Conservation (phyloP, 2,329 filamentous ascomycete genomes). For the Ascochyta clinopodiicola region DNA sequence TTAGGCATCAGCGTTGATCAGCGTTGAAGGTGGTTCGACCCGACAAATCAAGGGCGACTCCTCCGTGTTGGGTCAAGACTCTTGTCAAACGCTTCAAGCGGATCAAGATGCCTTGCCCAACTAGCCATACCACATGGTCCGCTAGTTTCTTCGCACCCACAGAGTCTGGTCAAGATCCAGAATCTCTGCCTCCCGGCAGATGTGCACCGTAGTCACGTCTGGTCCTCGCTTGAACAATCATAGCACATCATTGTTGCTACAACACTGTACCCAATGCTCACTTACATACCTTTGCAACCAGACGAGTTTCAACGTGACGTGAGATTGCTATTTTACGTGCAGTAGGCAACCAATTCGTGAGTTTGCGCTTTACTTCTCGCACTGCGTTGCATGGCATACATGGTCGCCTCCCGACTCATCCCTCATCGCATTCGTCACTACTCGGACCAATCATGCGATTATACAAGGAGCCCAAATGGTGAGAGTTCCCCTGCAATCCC, state of each 20-base stretch:
- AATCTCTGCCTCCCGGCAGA: conserved; percentile 20
- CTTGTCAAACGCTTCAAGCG: neutral
- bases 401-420: too few species aligned
- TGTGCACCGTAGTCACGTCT: conserved; percentile 7
- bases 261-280: neutral
- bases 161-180: neutral
- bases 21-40: too few species aligned
- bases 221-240: neutral
- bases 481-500: neutral
- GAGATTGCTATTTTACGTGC: neutral
- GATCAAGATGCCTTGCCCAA: neutral
- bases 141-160: neutral
- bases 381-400: too few species aligned
- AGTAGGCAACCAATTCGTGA: too few species aligned
- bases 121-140: neutral
- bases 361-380: too few species aligned
- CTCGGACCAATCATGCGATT: too few species aligned
- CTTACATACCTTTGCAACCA: neutral
- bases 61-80: neutral
- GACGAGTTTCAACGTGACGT: conserved; percentile 16
- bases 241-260: neutral
- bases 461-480: too few species aligned
- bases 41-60: neutral
- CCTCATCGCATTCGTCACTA: too few species aligned
- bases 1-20: neutral